These are phyloP conservation scores for Xylaria sp. DNA, from an alignment of 2,329 filamentous ascomycete species.

Conservation along the genomic window DNA sequence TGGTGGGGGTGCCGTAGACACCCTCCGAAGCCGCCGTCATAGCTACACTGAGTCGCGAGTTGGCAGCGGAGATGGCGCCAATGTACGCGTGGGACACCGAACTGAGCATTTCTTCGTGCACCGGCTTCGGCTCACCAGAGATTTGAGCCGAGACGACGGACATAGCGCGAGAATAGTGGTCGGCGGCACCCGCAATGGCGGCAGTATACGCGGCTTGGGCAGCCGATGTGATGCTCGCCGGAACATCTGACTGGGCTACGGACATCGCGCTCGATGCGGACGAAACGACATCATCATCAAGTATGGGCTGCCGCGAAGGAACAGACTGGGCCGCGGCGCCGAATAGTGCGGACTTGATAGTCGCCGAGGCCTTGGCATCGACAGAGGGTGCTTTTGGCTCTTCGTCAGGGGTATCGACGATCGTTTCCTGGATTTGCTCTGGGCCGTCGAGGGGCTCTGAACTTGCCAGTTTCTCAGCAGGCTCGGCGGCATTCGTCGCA, in stretches of 20 bases:
- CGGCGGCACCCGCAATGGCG: constrained; percentile 67
- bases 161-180: constrained; percentile 69
- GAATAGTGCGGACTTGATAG: constrained; percentile 51
- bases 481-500: constrained; percentile 35
- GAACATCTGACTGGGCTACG: constrained; percentile 39
- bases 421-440: constrained; percentile 40
- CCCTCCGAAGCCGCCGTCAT: constrained; percentile 55
- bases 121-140: constrained; percentile 68
- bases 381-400: constrained; percentile 25
- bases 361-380: constrained; percentile 26
- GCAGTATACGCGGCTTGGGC: constrained; percentile 64
- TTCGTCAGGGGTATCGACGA: constrained; percentile 34
- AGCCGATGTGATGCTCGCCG: constrained; percentile 45
- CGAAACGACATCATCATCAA: constrained; percentile 51
- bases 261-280: constrained; percentile 42
- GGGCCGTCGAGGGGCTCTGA: constrained; percentile 28
- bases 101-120: constrained; percentile 69
- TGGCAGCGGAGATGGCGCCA: constrained; percentile 64
- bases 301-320: constrained; percentile 50
- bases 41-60: constrained; percentile 58
- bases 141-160: constrained; percentile 69
- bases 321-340: constrained; percentile 56
- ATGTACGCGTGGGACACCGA: constrained; percentile 72
- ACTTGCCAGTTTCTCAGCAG: constrained; percentile 28
- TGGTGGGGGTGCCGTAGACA: constrained; percentile 51